Percentiles rank a stretch among this genome's conserved stretches.
These are phyloP conservation scores for Porphyrellus sp. DNA, from an alignment of 1,284 basidiomycete species.

Conservation along the genomic window DNA sequence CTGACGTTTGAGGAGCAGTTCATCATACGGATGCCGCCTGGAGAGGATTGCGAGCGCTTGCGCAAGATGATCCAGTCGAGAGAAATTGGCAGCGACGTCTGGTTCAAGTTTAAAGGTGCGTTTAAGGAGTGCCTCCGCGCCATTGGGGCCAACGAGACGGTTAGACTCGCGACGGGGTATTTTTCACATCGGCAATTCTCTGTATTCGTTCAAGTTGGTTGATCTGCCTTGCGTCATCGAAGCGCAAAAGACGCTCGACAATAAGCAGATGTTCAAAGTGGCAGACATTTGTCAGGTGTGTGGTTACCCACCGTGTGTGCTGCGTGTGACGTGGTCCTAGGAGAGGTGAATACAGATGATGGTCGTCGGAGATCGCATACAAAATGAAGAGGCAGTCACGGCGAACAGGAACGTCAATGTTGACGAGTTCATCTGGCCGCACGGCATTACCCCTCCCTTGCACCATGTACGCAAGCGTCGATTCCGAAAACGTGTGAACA, in stretches of 20 bases:
- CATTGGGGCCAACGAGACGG: conserved; percentile 8
- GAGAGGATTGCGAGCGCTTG: conserved; percentile 75
- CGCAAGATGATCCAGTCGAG: conserved; percentile 79
- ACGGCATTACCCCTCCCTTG: conserved; percentile 93
- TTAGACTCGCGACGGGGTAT: conserved; percentile 90
- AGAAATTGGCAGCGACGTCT: conserved; percentile 82
- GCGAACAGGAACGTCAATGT: conserved; percentile 76
- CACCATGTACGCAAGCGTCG: conserved; percentile 89
- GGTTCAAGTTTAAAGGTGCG: conserved; percentile 97
- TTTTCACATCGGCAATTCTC: conserved; percentile 81
- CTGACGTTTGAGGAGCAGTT: conserved; percentile 98
- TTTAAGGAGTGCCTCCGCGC: conserved; percentile 1
- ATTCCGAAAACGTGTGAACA: conserved; percentile 88
- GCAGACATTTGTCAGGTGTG: conserved; percentile 94
- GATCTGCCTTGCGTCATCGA: conserved; percentile 95
- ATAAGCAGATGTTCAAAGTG: conserved; percentile 96
- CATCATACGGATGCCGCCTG: conserved; percentile 85
- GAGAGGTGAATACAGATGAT: conserved; percentile 62
- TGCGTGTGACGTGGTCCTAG: conserved; percentile 13
- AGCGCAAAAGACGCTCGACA: conserved; percentile 95
- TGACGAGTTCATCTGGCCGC: conserved; percentile 97
- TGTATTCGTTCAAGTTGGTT: conserved; percentile 91
- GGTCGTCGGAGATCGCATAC: conserved; percentile 76
- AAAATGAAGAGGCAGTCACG: conserved; percentile 59
- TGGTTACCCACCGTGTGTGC: conserved; percentile 3